Conservation (phyloP, 106 monocot genomes). For the Dioscorea alata region DNA sequence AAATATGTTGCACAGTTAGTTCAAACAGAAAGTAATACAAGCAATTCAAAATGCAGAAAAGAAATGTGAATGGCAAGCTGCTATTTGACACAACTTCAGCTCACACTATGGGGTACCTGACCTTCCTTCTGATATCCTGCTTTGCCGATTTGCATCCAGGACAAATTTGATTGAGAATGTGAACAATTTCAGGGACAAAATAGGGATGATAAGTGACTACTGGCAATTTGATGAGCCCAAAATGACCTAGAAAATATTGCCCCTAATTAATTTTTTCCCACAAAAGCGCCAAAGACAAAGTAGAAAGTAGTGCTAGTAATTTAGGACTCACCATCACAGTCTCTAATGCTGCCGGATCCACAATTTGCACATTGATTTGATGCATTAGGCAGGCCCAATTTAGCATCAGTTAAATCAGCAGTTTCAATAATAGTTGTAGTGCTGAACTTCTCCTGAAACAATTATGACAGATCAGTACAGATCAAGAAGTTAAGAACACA, state of each 20-base stretch:
- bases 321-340: conserved; percentile 62
- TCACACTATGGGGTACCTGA: conserved; percentile 1
- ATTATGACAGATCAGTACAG: background rate
- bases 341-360: conserved; percentile 35
- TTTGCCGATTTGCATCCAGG: conserved; percentile 60
- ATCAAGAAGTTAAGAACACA: background rate
- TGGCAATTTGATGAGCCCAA: conserved; percentile 66
- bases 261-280: background rate
- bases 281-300: background rate
- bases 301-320: background rate
- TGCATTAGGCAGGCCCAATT: conserved; percentile 70
- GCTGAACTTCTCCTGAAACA: conserved; percentile 42
- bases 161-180: conserved; percentile 80
- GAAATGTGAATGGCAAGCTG: background rate
- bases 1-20: background rate
- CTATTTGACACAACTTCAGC: background rate
- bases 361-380: conserved; percentile 53
- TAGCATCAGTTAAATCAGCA: conserved; percentile 55
- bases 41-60: background rate
- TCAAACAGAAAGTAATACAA: background rate
- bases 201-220: conserved; percentile 58
- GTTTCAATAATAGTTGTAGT: conserved; percentile 24
- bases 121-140: conserved; percentile 25
- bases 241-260: conserved; percentile 53
- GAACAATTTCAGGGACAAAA: conserved; percentile 62